Evolutionary conservation across 176 grass and related monocot species (phyloP).

Genomic region (Cenchrus fungigraminus): DNA sequence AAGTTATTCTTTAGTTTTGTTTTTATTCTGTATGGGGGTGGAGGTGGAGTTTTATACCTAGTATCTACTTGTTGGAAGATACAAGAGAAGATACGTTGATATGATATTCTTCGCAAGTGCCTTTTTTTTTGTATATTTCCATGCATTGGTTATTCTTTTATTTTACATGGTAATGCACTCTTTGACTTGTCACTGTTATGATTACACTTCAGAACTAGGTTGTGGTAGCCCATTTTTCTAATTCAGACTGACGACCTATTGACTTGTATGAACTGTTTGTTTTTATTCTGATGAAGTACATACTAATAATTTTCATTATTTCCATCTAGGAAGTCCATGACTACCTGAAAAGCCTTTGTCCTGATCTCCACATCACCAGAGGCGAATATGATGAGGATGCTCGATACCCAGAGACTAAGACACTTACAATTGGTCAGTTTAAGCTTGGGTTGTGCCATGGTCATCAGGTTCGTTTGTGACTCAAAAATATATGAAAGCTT

Average conservation of each 20-base stretch:
- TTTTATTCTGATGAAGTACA: conserved; percentile 22
- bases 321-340: conserved; percentile 87
- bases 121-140: background rate
- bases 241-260: background rate
- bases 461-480: conserved; percentile 74
- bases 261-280: conserved; percentile 2
- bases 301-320: conserved; percentile 10
- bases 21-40: background rate
- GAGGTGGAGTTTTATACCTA: background rate
- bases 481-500: background rate
- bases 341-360: conserved; percentile 98
- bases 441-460: conserved; percentile 97
- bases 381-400: conserved; percentile 97
- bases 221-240: background rate
- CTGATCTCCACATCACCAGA: conserved; percentile 88
- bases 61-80: background rate
- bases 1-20: background rate
- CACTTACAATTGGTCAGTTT: conserved; percentile 96
- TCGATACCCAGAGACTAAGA: conserved; percentile 93
- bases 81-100: background rate
- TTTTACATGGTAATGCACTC: conserved; percentile 16
- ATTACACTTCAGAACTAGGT: background rate
- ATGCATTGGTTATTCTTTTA: conserved; percentile 22
- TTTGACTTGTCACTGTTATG: background rate
- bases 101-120: conserved; percentile 4